Percentiles rank a stretch among this genome's conserved stretches.
phyloP scores from a whole-genome alignment of 495 filamentous ascomycete genomes.

The Neurospora terricola region DNA sequence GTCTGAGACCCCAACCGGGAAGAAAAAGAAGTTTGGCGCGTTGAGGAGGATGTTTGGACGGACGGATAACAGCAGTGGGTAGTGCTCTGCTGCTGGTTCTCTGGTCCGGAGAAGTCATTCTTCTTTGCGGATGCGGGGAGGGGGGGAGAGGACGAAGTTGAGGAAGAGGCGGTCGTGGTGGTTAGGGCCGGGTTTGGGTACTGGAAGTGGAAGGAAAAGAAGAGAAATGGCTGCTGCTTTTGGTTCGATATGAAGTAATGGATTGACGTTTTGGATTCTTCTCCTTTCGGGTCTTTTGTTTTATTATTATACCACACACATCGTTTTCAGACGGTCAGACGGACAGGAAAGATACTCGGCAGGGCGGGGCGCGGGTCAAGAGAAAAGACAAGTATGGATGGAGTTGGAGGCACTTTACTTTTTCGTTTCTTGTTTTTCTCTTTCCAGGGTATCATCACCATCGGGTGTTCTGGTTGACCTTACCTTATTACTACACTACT shows the following conservation, averaged over 20 bases:
- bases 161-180: not conserved
- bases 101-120: not conserved
- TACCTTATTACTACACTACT: not conserved
- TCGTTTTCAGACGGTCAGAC: not conserved
- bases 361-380: not conserved
- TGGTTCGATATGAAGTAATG: not conserved
- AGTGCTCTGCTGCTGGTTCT: not conserved
- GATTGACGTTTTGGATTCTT: not conserved
- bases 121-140: not conserved
- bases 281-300: not conserved
- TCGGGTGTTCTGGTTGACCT: not conserved
- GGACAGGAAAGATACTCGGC: not conserved
- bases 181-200: not conserved
- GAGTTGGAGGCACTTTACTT: not conserved
- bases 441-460: not conserved
- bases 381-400: not conserved
- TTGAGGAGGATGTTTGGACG: constrained; percentile 48
- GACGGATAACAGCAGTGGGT: constrained; percentile 8
- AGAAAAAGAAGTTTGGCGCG: constrained; percentile 51
- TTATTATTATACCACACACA: not conserved
- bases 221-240: no score
- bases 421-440: not conserved
- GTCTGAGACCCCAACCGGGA: constrained; percentile 23
- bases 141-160: not conserved
- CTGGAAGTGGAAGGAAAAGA: not conserved